A percentile compares a stretch with the other conserved stretches of the same genome.
Evolutionary conservation across 1,139 yeast genomes (phyloP).

Genomic region (Zhuliangozyma blackwelliae): DNA sequence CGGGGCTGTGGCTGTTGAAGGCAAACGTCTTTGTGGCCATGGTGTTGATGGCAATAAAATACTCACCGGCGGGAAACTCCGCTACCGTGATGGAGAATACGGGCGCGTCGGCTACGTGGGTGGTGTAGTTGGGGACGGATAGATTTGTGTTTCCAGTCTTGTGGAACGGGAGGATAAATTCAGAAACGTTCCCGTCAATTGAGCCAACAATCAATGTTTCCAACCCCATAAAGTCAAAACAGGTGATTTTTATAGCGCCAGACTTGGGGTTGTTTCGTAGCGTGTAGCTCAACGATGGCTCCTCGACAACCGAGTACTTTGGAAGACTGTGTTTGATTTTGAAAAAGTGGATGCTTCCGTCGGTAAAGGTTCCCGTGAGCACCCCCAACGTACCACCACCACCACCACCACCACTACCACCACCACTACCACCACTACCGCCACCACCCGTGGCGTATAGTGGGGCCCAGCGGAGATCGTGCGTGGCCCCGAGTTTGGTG

Average conservation of each 20-base stretch:
- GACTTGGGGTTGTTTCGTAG: constrained; percentile 9
- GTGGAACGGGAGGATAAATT: constrained; percentile 42
- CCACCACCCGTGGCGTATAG: constrained; percentile 16
- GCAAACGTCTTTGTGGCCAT: constrained; percentile 44
- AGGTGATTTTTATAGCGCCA: constrained; percentile 30
- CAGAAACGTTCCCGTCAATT: constrained; percentile 62
- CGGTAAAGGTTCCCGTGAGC: constrained; percentile 55
- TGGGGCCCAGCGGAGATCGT: constrained; percentile 52
- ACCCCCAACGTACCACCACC: constrained; percentile 37
- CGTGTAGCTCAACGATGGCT: constrained; percentile 26
- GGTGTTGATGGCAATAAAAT: constrained; percentile 39
- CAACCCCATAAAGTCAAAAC: constrained; percentile 53
- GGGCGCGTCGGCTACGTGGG: constrained; percentile 47
- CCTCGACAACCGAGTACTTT: constrained; percentile 19
- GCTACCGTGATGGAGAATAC: constrained; percentile 43
- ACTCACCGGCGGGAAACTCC: constrained; percentile 21
- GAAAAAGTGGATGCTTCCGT: constrained; percentile 58
- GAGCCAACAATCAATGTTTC: constrained; percentile 58
- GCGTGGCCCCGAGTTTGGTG: constrained; percentile 48
- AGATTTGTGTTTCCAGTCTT: constrained; percentile 1
- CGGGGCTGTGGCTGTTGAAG: constrained; percentile 39
- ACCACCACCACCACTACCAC: too few relatives aligned
- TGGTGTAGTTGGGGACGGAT: constrained; percentile 45
- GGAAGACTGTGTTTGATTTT: constrained; percentile 23
- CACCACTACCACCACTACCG: too few relatives aligned